Conservation (phyloP, 495 filamentous ascomycete genomes). For the Tuber indicum region DNA sequence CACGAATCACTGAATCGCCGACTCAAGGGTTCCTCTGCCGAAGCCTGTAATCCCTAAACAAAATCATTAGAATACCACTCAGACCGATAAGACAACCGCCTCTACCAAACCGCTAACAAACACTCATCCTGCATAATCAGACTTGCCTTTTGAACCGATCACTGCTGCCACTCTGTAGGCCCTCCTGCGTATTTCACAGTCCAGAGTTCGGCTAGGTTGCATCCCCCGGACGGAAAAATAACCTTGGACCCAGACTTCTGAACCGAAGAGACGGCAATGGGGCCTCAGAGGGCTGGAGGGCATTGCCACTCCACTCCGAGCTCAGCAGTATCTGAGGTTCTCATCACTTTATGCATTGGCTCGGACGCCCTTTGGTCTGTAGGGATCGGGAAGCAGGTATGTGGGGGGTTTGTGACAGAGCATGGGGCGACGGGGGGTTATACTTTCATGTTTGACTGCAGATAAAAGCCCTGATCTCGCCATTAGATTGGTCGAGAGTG, state of each 20-base stretch:
- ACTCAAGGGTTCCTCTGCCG: neutral
- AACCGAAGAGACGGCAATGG: neutral
- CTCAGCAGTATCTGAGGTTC: conserved; percentile 5
- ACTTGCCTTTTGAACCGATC: conserved; percentile 4
- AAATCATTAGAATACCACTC: neutral
- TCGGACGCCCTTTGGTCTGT: neutral
- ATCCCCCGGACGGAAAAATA: neutral
- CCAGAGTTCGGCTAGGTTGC: neutral
- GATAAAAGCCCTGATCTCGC: neutral
- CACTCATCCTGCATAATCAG: neutral
- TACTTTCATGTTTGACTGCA: neutral
- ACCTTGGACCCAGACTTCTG: neutral
- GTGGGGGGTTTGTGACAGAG: neutral
- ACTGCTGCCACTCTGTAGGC: neutral
- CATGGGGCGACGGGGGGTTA: neutral
- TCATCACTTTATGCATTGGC: conserved; percentile 1
- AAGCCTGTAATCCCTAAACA: neutral
- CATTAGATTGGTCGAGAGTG: neutral
- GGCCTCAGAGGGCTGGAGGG: neutral
- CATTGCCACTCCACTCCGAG: neutral
- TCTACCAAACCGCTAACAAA: neutral
- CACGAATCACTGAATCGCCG: neutral
- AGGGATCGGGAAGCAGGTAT: neutral
- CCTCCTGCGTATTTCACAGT: neutral
- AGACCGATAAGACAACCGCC: neutral